phyloP scores from a whole-genome alignment of 2,329 filamentous ascomycete species.

The Alternaria brassicae region DNA sequence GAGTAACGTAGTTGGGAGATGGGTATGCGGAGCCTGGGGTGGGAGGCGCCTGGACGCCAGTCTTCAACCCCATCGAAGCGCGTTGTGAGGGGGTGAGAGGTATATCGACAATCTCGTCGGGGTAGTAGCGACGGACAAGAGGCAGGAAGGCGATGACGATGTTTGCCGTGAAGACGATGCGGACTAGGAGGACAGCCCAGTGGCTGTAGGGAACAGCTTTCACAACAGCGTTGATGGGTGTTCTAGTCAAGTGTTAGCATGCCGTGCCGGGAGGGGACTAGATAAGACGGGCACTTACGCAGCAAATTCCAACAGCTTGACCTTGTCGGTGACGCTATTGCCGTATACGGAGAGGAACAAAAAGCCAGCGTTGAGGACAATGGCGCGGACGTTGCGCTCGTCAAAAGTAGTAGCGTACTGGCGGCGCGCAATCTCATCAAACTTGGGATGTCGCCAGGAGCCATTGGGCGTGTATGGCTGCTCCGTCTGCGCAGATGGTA shows the following conservation, averaged over 20 bases:
- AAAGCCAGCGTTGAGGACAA: constrained; percentile 71
- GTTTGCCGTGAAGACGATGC: constrained; percentile 67
- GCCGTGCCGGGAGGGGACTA: not conserved
- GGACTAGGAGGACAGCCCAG: constrained; percentile 55
- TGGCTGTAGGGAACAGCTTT: constrained; percentile 46
- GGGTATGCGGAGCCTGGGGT: constrained; percentile 66
- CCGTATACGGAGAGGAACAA: constrained; percentile 58
- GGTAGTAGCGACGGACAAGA: constrained; percentile 65
- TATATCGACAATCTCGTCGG: constrained; percentile 85
- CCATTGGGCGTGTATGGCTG: constrained; percentile 61
- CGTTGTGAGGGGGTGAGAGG: constrained; percentile 90
- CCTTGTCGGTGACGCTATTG: constrained; percentile 25
- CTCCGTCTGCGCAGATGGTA: constrained; percentile 35
- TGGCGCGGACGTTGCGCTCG: constrained; percentile 74
- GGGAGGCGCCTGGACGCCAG: constrained; percentile 62
- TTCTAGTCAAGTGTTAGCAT: constrained; percentile 38
- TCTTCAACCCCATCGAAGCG: constrained; percentile 79
- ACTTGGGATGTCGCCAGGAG: constrained; percentile 87
- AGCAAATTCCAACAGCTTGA: constrained; percentile 30
- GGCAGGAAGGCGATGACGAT: constrained; percentile 75
- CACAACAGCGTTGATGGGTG: constrained; percentile 46
- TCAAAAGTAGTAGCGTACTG: constrained; percentile 81
- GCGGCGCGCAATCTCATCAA: constrained; percentile 84
- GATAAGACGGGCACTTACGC: constrained; percentile 25
- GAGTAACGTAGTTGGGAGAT: constrained; percentile 73